Evolutionary conservation across 2,329 filamentous ascomycete species (phyloP).

Genomic region (Ascochyta lentis): DNA sequence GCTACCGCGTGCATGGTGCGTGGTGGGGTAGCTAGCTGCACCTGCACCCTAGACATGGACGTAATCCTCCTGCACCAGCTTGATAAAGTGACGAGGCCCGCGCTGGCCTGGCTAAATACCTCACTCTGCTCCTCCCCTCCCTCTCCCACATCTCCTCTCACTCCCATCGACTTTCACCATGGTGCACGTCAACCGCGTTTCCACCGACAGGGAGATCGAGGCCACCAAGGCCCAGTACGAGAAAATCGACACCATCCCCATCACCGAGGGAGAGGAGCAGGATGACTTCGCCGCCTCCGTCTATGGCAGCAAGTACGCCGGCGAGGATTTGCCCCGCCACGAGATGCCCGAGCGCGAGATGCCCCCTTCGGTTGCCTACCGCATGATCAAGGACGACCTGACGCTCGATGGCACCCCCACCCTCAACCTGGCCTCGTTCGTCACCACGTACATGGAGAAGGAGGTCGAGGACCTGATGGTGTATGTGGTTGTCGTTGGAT

Average conservation of each 20-base stretch:
- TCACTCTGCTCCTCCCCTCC: slow-evolving; percentile 9
- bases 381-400: slow-evolving; percentile 89
- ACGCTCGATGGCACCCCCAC: slow-evolving; percentile 76
- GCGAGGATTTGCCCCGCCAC: slow-evolving; percentile 77
- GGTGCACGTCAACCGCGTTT: slow-evolving; percentile 58
- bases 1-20: slow-evolving; percentile 2
- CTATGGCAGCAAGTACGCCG: slow-evolving; percentile 86
- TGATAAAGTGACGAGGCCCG: slow-evolving; percentile 2
- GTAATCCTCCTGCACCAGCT: slow-evolving; percentile 12
- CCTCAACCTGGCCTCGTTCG: slow-evolving; percentile 82
- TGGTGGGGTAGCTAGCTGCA: slow-evolving; percentile 11
- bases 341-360: slow-evolving; percentile 84
- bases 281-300: slow-evolving; percentile 76
- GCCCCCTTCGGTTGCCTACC: slow-evolving; percentile 91
- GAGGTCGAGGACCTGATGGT: slow-evolving; percentile 96
- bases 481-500: slow-evolving; percentile 43
- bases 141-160: neutral
- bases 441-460: slow-evolving; percentile 96
- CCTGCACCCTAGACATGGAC: slow-evolving; percentile 9
- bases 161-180: slow-evolving; percentile 42
- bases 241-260: slow-evolving; percentile 29
- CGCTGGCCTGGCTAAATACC: slow-evolving; percentile 10
- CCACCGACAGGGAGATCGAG: slow-evolving; percentile 51
- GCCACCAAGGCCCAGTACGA: slow-evolving; percentile 30
- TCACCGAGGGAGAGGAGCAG: slow-evolving; percentile 43